phyloP scores from a whole-genome alignment of 78 protist genomes.

The Planoprotostelium fungivorum region DNA sequence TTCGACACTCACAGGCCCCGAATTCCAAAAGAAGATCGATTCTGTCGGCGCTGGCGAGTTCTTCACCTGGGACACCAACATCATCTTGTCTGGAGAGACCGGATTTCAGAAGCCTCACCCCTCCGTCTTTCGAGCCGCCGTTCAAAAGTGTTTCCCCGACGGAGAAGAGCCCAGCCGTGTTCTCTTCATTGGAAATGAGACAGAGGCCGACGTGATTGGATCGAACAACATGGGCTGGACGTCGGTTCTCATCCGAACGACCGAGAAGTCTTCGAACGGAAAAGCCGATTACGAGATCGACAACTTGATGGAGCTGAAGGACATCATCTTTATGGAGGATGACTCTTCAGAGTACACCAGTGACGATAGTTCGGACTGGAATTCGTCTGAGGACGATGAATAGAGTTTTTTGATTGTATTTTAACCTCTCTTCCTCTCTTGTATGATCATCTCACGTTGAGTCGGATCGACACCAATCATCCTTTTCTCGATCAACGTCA shows the following conservation, averaged over 20 bases:
- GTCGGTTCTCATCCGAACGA: background rate
- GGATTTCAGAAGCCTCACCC: background rate
- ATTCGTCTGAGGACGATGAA: too few relatives aligned
- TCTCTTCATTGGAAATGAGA: background rate
- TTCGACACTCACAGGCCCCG: background rate
- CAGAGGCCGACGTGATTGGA: background rate
- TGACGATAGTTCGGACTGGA: too few relatives aligned
- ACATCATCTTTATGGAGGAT: background rate
- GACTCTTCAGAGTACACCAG: background rate
- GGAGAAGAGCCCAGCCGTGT: background rate
- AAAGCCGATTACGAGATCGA: background rate
- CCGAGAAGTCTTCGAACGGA: background rate
- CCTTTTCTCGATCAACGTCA: too few relatives aligned
- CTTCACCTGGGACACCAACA: background rate
- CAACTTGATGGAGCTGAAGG: background rate
- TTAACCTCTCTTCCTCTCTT: too few relatives aligned
- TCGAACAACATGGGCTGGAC: background rate
- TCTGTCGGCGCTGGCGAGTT: background rate
- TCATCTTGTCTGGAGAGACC: background rate
- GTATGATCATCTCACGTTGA: too few relatives aligned
- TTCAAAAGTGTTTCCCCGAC: background rate
- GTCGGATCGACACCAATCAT: too few relatives aligned
- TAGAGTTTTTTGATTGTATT: too few relatives aligned
- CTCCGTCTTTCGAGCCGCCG: background rate
- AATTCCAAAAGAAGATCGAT: background rate